Conservation (phyloP, 108 stramenopile species). For the Discostella pseudostelligera region DNA sequence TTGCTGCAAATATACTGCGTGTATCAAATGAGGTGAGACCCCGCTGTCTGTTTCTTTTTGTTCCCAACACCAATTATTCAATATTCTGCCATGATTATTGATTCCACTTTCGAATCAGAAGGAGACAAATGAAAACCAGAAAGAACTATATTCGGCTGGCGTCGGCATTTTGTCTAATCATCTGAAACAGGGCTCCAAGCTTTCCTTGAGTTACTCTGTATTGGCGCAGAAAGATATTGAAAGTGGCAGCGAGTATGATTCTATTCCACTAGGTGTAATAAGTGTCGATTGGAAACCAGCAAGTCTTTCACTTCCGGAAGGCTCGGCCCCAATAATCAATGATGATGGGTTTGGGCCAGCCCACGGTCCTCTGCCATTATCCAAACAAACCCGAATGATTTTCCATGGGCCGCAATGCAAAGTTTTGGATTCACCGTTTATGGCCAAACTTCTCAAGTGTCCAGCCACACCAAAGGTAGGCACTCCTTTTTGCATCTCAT, state of each 20-base stretch:
- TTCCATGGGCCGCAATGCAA: conserved; percentile 69
- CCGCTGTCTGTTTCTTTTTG: neutral
- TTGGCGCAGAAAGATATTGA: conserved; percentile 28
- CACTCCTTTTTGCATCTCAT: conserved; percentile 63
- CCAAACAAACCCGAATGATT: conserved; percentile 36
- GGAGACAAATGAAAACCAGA: conserved; percentile 19
- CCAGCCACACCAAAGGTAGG: conserved; percentile 58
- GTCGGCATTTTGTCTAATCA: conserved; percentile 15
- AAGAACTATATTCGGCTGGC: conserved; percentile 24
- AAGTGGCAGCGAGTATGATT: conserved; percentile 23
- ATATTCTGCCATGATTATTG: neutral
- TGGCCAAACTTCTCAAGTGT: conserved; percentile 41
- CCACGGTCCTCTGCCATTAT: conserved; percentile 69
- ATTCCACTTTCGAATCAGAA: conserved; percentile 1
- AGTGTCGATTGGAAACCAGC: conserved; percentile 64
- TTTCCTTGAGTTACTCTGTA: conserved; percentile 55
- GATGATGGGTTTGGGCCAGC: conserved; percentile 34
- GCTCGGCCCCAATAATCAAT: conserved; percentile 10
- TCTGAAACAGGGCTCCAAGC: conserved; percentile 44
- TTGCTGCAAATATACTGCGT: conserved; percentile 43
- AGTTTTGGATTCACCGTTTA: conserved; percentile 69
- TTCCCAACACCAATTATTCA: neutral
- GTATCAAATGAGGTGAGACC: conserved; percentile 58
- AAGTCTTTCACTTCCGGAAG: conserved; percentile 41
- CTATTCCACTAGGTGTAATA: conserved; percentile 58